Base-by-base conservation (phyloP, 2,329 filamentous ascomycete species). In the Arachnopeziza araneosa region DNA sequence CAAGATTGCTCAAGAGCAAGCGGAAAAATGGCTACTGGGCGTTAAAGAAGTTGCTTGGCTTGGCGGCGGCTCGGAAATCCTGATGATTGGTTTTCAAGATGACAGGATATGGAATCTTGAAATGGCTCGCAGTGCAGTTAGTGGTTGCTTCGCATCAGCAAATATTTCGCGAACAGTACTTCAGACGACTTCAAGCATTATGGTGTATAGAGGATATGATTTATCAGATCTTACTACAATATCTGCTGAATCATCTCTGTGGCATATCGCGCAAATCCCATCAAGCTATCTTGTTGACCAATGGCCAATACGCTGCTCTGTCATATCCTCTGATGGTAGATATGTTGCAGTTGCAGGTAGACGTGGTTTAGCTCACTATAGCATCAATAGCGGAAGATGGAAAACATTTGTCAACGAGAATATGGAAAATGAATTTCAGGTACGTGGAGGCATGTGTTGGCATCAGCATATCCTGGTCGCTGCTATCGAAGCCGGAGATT, bases 371-470 rank as follows among this genome's bases (percentile, higher is more conserved):
- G 93, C 93, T 10, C 95, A 99, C 73, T 99, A 99, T 75, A 98
- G 95, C 70, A 85, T 97, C 63, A 89, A 89, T 66, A 98, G 93
- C 71, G 91, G 93, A 26, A 84, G 95, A 60, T 99, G 95, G 95
- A 97, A 96, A 73, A 96, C 89, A 0, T 99, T 99, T 72, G 83
- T 88, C 54, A 91, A 93, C 68, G 83, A 87, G 24, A 84, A 83
- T 30, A 83, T 88, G 70, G 95, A 98, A 74, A 92, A 93, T 68
- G 91, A 93, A 64, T 99, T 99, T 71, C 86, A 91, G 24, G 91
- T 99, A 17, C 83, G 93, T 64, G 95, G 95, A 54, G 95, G 95
- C 7, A 96, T 99, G 93, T 98, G 93, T 73, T 99, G 95, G 95
- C 93, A 96, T 72, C 92, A 96, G 66, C 93, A 99, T 75, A 90